Percentiles rank a stretch among this genome's conserved stretches.
Evolutionary conservation across 2,329 filamentous ascomycete species (phyloP).

Genomic region (Trichoderma sp.): DNA sequence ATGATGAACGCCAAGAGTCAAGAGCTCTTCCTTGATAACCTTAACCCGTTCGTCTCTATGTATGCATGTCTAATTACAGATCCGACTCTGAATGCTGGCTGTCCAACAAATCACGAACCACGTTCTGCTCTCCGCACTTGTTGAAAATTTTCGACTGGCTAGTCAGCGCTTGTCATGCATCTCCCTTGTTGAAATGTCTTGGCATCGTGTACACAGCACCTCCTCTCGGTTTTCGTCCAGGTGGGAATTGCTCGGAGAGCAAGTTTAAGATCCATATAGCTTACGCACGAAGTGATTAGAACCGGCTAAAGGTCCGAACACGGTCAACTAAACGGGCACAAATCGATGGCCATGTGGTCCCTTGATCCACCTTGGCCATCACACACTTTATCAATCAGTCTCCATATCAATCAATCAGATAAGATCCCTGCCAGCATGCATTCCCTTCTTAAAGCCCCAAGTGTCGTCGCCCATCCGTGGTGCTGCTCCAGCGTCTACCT

Average conservation of each 20-base stretch:
- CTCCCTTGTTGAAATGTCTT: background rate
- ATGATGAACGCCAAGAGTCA: background rate
- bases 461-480: background rate
- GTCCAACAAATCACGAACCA: background rate
- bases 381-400: constrained; percentile 12
- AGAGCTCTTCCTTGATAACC: background rate
- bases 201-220: background rate
- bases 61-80: background rate
- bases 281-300: background rate
- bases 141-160: background rate
- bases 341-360: constrained; percentile 7
- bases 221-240: background rate
- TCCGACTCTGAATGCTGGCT: background rate
- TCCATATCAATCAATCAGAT: constrained; percentile 12
- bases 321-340: background rate
- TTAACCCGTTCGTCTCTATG: background rate
- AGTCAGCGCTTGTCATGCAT: constrained; percentile 15
- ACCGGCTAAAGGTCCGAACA: background rate
- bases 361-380: background rate
- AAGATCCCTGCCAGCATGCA: background rate
- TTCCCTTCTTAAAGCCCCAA: background rate
- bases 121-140: background rate
- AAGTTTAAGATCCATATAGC: background rate
- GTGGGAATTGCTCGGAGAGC: background rate
- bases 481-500: background rate